Base-by-base conservation (phyloP, 2,329 filamentous ascomycete genomes). In the Zarea fungicola region DNA sequence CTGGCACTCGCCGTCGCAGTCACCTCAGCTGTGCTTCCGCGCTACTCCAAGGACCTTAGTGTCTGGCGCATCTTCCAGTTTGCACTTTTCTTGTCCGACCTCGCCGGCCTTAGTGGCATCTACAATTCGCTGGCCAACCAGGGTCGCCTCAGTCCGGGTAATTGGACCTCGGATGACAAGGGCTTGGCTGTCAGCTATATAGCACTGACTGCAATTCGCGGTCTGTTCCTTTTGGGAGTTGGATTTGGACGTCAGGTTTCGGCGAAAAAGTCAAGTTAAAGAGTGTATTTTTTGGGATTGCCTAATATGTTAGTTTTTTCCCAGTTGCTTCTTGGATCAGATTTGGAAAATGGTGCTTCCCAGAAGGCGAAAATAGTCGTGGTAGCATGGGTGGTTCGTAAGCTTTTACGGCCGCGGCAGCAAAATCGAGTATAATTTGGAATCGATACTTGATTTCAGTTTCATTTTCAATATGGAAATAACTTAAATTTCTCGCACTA, bases 1-100 rank as follows among this genome's bases (percentile, higher is more conserved):
- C 52, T 56, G 19, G 48, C 56, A 22, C 26, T 56, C 0, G 52
- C 55, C 26, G 39, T 54, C 16, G 55, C 54, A 2, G 46, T 54
- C 19, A 37, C 57, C 10, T 48, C 54, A 3, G 51, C 54, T n/a
- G 16, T 55, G 4, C 25, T 60, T 23, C 52, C 55, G 8, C 57
- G 58, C 5, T 54, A 53, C 10, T 52, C 57, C 0, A 18, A 48
- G 2, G 55, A 60, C 16, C 29, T 59, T 0, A 23, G 42, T 2
- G 48, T 57, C 2, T 60, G 56, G 58, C 54, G 54, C 29, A 34
- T 54, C 11, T 43, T 54, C 13, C 56, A 60, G 44, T 42, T 52
- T 1, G 50, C 56, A 22, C 55, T 60, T 8, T 32, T 59, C 39
- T 25, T 57, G 1, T 55, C 55, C 11, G 57, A 60, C n/a, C 22